Base-by-base conservation (phyloP, 441 rosid species). In the Euphorbia celastroides region DNA sequence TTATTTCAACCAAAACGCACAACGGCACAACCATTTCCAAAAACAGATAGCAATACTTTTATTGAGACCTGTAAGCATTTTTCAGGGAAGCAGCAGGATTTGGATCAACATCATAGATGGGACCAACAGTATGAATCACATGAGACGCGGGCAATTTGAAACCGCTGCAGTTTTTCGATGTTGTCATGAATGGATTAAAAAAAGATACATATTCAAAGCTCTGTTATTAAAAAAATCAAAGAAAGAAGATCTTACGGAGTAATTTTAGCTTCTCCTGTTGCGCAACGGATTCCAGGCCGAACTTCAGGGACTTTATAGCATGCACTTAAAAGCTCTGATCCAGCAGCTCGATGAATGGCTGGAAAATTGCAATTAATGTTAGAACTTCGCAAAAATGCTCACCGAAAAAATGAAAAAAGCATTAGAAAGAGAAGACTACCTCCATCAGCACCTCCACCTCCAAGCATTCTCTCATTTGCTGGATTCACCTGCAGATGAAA, bases 381-480 rank as follows among this genome's bases (percentile, higher is more conserved):
- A 55, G 0, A 32, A 8, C 26, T 26, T 25, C 2, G 38, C n/a
- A 32, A 26, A n/a, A 64, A 68, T 2, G 50, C 19, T 25, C 19
- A 38, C 44, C 7, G 54, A 11, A 7, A 19, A 27, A 69, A 50
- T 58, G 0, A 41, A 10, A 27, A 68, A 31, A 11, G 59, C 22
- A 31, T 10, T 28, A 62, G 22, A 22, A 55, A 42, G 46, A 50
- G 13, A 36, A 22, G 26, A 41, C 2, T 76, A 88, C 96, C 93
- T 82, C 98, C 96, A 78, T 92, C 96, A 0, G 92, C 98, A 41
- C 96, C 98, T 72, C 88, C 95, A 63, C 98, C 98, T 65, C 98
- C 96, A 64, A 92, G 81, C 98, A 92, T 92, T 62, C 71, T 77
- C 75, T 75, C 87, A 66, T 92, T 90, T 38, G 97, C 98, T 16